Base-by-base conservation (phyloP, 2,329 filamentous ascomycete genomes). In the Dactylella cylindrospora region DNA sequence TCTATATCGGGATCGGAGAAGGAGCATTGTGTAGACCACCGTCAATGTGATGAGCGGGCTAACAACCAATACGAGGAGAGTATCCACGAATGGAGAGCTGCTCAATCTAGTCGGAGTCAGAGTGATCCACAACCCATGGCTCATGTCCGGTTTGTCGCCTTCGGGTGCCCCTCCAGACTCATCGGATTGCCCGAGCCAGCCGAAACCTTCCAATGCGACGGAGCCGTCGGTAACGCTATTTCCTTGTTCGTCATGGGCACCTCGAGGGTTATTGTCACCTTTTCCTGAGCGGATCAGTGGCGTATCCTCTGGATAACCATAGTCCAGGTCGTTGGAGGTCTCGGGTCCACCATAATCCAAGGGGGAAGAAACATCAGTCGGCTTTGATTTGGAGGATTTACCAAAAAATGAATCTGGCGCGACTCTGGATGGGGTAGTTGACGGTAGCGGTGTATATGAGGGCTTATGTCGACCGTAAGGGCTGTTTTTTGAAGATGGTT, bases 71-170 rank as follows among this genome's bases (percentile, higher is more conserved):
- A 98, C 90, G n/a, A 97, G 78, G 2, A 98, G 79, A 0, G 91
- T 97, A 71, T 98, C 93, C 68, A 97, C 90, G 75, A 98, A 95
- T 0, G 93, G 90, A 68, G 86, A 94, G 3, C 86, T 86, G 65
- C 89, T 91, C 75, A 85, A 83, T 73, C 83, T 91, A 0, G 90
- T 90, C 1, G 90, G 93, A 0, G 89, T 93, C 51, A 98, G 82
- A 5, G 93, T 95, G n/a, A 98, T 89, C 90, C 90, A 97, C 3
- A 98, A 80, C 1, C 90, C 91, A 68, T 93, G 84, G 66, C 84
- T 84, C 57, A 64, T 64, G 25, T 64, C 57, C 17, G 57, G 57
- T 25, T 54, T 55, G 19, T 43, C 55, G 28, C 8, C n/a, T 13
- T 22, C 32, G 8, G 53, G 53, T 20, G 49, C 28, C 3, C 38